Percentiles rank a stretch among this genome's conserved stretches.
Evolutionary conservation across 805 yeast genomes (phyloP).

Genomic region (Vanderwaltozyma yarrowii): DNA sequence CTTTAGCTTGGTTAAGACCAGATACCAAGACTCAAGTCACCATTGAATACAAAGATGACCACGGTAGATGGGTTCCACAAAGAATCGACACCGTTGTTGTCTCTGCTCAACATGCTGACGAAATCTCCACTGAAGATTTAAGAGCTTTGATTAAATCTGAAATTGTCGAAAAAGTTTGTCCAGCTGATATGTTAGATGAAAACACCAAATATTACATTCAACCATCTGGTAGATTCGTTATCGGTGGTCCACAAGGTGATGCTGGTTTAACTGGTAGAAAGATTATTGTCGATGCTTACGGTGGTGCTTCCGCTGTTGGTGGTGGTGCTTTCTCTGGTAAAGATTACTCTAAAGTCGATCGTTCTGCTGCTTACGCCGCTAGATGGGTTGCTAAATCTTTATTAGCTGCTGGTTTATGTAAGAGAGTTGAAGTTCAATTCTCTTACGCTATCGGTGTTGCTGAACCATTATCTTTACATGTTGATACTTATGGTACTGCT

Average conservation of each 20-base stretch:
- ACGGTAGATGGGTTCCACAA: conserved; percentile 90
- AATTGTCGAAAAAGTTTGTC: conserved; percentile 85
- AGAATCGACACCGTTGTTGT: conserved; percentile 97
- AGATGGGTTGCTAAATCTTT: conserved; percentile 99
- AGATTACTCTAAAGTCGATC: conserved; percentile 99
- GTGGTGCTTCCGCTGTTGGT: conserved; percentile 99
- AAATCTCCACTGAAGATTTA: conserved; percentile 85
- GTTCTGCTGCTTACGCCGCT: conserved; percentile 99
- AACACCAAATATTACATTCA: conserved; percentile 96
- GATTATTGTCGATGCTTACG: conserved; percentile 98
- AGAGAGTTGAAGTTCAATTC: conserved; percentile 96
- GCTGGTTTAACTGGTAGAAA: conserved; percentile 99
- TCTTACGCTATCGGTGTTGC: conserved; percentile 99
- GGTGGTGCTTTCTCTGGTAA: conserved; percentile 99
- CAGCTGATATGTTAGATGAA: conserved; percentile 82
- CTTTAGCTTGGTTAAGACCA: conserved; percentile 95
- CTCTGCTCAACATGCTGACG: conserved; percentile 97
- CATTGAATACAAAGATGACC: conserved; percentile 86
- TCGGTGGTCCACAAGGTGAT: conserved; percentile 99
- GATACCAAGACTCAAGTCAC: conserved; percentile 99
- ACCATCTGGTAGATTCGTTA: conserved; percentile 99
- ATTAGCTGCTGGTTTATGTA: conserved; percentile 88
- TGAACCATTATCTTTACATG: conserved; percentile 95
- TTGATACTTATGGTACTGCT: conserved; percentile 97
- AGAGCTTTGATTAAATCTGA: conserved; percentile 69